Base-by-base conservation (phyloP, 331 rosid species). In the Malus hybrid region DNA sequence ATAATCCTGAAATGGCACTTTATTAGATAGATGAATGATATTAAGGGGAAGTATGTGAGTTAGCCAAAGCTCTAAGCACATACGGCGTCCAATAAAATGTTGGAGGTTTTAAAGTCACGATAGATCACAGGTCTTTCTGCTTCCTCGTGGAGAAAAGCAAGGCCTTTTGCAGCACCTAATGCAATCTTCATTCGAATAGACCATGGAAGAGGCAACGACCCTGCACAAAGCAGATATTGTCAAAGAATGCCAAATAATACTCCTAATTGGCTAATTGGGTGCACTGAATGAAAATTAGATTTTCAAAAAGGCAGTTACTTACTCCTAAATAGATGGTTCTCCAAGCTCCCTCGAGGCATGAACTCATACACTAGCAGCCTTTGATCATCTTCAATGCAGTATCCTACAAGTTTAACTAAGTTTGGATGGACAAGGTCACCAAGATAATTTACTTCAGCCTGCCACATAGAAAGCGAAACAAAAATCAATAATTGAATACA, bases 141-240 rank as follows among this genome's bases (percentile, higher is more conserved):
- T 84, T 93, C 98, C 85, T 89, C 97, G 0, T 93, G 98, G 81
- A 93, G 98, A 82, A 93, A 93, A 86, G 98, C 88, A 64, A 93
- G 97, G 76, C 98, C 98, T 81, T 80, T 91, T 0, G 98, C 98
- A 74, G 98, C 98, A 81, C 98, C 98, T 65, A 91, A 85, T 12
- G 98, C 98, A 82, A 93, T 93, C 84, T 91, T 93, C 96, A 93
- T 89, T 83, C 98, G 88, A 72, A 93, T 91, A 79, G 96, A 89
- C 98, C 98, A 93, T 8, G 98, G 98, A 83, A 93, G 98, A 73
- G 98, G 98, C 76, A 93, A 68, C 71, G 98, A 87, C 85, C 98
- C 98, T 93, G 84, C 82, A 80, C 6, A 65, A 5, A 66, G 71
- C 52, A 81, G 82, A 72, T 65, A 36, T 59, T 34, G 73, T 31